Conservation (phyloP, 2,329 filamentous ascomycete genomes). For the Sclerotinia sclerotiorum region DNA sequence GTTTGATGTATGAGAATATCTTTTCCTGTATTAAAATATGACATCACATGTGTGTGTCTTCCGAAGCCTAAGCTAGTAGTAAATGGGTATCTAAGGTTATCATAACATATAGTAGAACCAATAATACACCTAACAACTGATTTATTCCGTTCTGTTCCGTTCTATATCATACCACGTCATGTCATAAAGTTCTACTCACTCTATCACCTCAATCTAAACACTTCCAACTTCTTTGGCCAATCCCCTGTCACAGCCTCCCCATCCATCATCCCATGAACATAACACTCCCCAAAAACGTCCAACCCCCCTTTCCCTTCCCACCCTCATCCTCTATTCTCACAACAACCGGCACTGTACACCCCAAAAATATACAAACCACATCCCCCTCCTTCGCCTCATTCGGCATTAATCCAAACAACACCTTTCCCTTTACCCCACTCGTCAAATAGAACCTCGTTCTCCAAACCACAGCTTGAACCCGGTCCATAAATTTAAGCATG, state of each 20-base stretch:
- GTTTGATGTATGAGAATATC: background rate
- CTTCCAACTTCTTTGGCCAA: constrained; percentile 9
- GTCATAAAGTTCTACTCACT: background rate
- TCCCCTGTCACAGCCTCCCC: constrained; percentile 16
- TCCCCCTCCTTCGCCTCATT: constrained; percentile 21
- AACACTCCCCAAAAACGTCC: constrained; percentile 29
- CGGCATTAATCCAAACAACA: constrained; percentile 24
- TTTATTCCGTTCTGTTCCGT: background rate
- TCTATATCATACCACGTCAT: background rate
- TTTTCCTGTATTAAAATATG: background rate
- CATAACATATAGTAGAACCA: background rate
- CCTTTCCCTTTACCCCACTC: background rate
- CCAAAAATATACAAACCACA: constrained; percentile 32
- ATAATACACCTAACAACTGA: background rate
- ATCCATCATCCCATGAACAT: constrained; percentile 33
- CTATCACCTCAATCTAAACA: constrained; percentile 8
- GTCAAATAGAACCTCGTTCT: constrained; percentile 25
- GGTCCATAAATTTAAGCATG: constrained; percentile 25
- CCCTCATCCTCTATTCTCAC: constrained; percentile 11
- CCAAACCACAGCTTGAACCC: constrained; percentile 29
- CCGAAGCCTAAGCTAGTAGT: background rate
- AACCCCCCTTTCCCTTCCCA: background rate
- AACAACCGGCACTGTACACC: constrained; percentile 33
- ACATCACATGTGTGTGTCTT: background rate
- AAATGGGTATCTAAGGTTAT: background rate